Conservation (phyloP, 371 early-diverging fungal species). For the Apophysomyces elegans region DNA sequence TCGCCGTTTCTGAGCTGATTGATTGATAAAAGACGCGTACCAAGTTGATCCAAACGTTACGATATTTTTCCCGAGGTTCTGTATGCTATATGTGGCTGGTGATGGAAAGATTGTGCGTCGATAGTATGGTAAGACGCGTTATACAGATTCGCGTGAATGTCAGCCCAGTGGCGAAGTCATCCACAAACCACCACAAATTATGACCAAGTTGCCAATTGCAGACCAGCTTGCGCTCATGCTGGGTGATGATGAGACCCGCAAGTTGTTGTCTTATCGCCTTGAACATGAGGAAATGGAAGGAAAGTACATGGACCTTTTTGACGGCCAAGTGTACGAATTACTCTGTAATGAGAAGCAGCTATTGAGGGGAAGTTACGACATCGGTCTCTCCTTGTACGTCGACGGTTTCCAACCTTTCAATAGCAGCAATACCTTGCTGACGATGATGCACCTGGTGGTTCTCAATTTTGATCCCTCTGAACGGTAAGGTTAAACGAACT, state of each 20-base stretch:
- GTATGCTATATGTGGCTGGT: no score
- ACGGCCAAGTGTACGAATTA: not conserved
- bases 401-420: constrained; percentile 19
- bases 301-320: constrained; percentile 4
- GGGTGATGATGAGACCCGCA: not conserved
- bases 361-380: not conserved
- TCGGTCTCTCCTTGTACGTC: constrained; percentile 5
- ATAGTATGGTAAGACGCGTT: no score
- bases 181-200: no score
- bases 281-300: not conserved
- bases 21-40: no score
- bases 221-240: not conserved
- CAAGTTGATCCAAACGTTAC: no score
- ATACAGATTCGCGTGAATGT: no score
- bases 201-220: no score
- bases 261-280: not conserved
- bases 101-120: no score
- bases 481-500: not conserved
- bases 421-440: not conserved
- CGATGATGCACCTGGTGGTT: constrained; percentile 13
- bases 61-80: no score
- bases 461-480: constrained; percentile 9
- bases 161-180: no score
- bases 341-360: not conserved
- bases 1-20: no score